Percentiles rank a stretch among this genome's conserved stretches.
These are phyloP conservation scores for Phytophthora crassamura DNA, from an alignment of 352 stramenopile genomes.

Conservation along the genomic window DNA sequence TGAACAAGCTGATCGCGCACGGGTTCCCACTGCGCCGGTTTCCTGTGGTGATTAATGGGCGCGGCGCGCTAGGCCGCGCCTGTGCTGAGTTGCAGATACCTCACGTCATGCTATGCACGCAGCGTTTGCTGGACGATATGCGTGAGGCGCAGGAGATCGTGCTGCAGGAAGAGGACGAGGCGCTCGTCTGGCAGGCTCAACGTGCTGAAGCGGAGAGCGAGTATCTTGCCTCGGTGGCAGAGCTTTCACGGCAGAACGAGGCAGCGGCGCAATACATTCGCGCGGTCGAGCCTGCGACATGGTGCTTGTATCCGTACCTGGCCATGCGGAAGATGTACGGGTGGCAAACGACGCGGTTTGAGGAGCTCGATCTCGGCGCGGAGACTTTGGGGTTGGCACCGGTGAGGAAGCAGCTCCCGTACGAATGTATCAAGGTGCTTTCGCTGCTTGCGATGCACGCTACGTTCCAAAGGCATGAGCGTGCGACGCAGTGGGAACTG, in stretches of 20 bases:
- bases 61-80: constrained; percentile 24
- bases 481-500: constrained; percentile 45
- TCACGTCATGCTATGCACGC: constrained; percentile 48
- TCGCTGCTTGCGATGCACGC: constrained; percentile 44
- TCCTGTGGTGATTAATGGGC: constrained; percentile 44
- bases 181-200: constrained; percentile 49
- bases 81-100: constrained; percentile 34
- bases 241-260: constrained; percentile 43
- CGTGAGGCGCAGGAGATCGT: constrained; percentile 16
- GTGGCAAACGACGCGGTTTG: constrained; percentile 52
- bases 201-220: constrained; percentile 49
- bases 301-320: constrained; percentile 58
- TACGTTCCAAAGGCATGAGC: constrained; percentile 46
- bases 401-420: constrained; percentile 36
- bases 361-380: constrained; percentile 34
- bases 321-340: constrained; percentile 51
- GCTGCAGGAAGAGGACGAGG: constrained; percentile 35
- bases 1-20: constrained; percentile 51
- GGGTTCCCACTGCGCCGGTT: constrained; percentile 55
- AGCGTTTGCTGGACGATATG: constrained; percentile 46
- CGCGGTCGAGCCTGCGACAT: constrained; percentile 40
- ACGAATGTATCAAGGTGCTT: constrained; percentile 51
- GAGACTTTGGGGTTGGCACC: constrained; percentile 17
- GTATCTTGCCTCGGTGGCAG: constrained; percentile 34
- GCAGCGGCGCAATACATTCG: constrained; percentile 46